A percentile compares a stretch with the other conserved stretches of the same genome.
These are phyloP conservation scores for Jimgerdemannia flammicorona DNA, from an alignment of 192 early-diverging fungal species.

Conservation along the genomic window DNA sequence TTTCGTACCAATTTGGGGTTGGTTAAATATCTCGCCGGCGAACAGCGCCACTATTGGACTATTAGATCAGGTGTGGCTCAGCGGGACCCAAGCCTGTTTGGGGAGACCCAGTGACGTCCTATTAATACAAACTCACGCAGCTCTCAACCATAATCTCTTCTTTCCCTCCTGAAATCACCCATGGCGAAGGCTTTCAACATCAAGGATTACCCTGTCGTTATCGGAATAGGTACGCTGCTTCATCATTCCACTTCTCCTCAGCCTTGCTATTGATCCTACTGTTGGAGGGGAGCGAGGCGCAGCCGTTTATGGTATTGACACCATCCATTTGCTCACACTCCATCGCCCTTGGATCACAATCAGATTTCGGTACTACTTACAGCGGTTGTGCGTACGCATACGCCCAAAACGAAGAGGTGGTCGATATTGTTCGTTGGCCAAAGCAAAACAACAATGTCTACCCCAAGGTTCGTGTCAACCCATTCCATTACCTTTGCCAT, in stretches of 20 bases:
- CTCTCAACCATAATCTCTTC: neutral
- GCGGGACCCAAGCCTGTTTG: neutral
- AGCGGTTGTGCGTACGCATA: constrained; percentile 47
- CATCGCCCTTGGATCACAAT: neutral
- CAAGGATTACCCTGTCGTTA: constrained; percentile 27
- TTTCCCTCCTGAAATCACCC: neutral
- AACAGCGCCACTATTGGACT: too few species aligned
- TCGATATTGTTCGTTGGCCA: constrained; percentile 42
- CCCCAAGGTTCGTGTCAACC: constrained; percentile 20
- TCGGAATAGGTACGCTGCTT: constrained; percentile 26
- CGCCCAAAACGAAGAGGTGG: constrained; percentile 43
- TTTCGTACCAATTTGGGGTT: too few species aligned
- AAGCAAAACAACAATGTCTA: constrained; percentile 44
- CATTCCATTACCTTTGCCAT: constrained; percentile 2
- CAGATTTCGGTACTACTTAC: constrained; percentile 44
- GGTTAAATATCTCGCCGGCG: too few species aligned
- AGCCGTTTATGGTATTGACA: too few species aligned
- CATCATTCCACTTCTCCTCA: too few species aligned
- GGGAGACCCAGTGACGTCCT: neutral
- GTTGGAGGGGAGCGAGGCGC: too few species aligned
- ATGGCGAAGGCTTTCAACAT: constrained; percentile 19
- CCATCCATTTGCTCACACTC: neutral
- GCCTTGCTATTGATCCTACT: too few species aligned
- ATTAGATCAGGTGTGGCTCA: too few species aligned
- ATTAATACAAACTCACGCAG: too few species aligned